phyloP scores from a whole-genome alignment of 2,329 filamentous ascomycete species.

The Hypocreales sp. region DNA sequence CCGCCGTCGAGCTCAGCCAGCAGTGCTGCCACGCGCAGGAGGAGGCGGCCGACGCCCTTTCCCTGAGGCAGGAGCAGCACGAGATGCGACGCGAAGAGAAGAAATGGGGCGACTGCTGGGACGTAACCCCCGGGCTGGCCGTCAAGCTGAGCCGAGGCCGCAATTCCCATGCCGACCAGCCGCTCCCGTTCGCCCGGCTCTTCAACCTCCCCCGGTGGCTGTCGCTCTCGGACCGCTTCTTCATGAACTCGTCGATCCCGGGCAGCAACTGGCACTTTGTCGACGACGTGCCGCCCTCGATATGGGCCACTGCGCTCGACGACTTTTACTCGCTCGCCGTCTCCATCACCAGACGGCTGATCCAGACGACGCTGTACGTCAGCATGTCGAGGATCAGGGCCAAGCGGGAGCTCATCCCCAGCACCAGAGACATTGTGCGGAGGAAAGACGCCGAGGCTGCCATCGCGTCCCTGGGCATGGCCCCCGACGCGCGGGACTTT shows the following conservation, averaged over 20 bases:
- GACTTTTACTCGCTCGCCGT: conserved; percentile 58
- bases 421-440: conserved; percentile 18
- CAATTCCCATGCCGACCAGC: conserved; percentile 5
- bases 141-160: conserved; percentile 11
- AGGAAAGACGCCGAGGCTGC: conserved; percentile 33
- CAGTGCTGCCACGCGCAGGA: conserved; percentile 54
- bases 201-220: conserved; percentile 48
- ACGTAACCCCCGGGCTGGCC: conserved; percentile 34
- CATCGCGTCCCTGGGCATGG: conserved; percentile 28
- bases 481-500: conserved; percentile 19
- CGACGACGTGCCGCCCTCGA: conserved; percentile 46
- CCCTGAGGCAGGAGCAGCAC: conserved; percentile 44
- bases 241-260: conserved; percentile 55
- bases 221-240: conserved; percentile 46
- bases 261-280: conserved; percentile 54
- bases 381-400: conserved; percentile 53
- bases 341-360: conserved; percentile 52
- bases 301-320: conserved; percentile 60
- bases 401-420: conserved; percentile 16
- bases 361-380: conserved; percentile 55
- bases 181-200: conserved; percentile 35
- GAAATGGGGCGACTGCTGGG: conserved; percentile 50
- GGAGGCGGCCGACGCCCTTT: conserved; percentile 48
- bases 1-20: conserved; percentile 55
- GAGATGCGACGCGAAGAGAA: conserved; percentile 44